Base-by-base conservation (phyloP, 176 grass and related monocot genomes). In the Rhipidocladum racemiflorum region DNA sequence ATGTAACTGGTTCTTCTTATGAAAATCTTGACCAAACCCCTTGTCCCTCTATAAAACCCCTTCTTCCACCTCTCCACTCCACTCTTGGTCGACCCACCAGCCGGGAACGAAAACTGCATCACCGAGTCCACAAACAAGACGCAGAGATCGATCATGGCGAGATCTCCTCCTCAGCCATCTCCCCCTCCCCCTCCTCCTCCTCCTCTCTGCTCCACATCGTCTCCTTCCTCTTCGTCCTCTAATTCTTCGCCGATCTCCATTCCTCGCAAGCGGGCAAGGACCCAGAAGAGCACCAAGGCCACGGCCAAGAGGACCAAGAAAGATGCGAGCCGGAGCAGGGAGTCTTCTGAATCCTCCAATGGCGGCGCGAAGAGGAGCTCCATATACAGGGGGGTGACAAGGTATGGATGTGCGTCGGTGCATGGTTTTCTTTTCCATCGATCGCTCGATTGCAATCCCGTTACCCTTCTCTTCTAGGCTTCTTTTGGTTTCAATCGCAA, bases 331-430 rank as follows among this genome's bases (percentile, higher is more conserved):
- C 83, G 28, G 61, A 57, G 68, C 40, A 81, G 82, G 32, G 62
- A 76, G 53, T 0, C 65, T 0, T 0, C 65, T 0, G 84, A 75
- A 56, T 79, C 83, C 28, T 40, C 83, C 63, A 72, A 73, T 71
- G 75, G 84, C 60, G 54, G 61, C 73, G 89, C 84, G 9, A 99
- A 95, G 89, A 88, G 96, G 77, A 99, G 93, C 80, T 99, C 96
- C 25, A 68, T 88, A 38, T 95, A 91, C 72, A 87, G 96, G 81
- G 96, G 96, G 17, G 96, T 95, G 48, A 99, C 96, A 44, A 99
- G 93, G 96, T 99, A 82, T 56, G 35, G 49, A 25, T 68, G n/a
- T 42, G 38, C 74, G 24, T 77, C 42, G 10, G 35, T n/a, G 1
- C 44, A 20, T 4, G 4, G 3, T 7, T 13, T 68, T 39, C 14